A percentile compares a stretch with the other conserved stretches of the same genome.
These are phyloP conservation scores for Epichloe scottii DNA, from an alignment of 2,329 filamentous ascomycete genomes.

Conservation along the genomic window DNA sequence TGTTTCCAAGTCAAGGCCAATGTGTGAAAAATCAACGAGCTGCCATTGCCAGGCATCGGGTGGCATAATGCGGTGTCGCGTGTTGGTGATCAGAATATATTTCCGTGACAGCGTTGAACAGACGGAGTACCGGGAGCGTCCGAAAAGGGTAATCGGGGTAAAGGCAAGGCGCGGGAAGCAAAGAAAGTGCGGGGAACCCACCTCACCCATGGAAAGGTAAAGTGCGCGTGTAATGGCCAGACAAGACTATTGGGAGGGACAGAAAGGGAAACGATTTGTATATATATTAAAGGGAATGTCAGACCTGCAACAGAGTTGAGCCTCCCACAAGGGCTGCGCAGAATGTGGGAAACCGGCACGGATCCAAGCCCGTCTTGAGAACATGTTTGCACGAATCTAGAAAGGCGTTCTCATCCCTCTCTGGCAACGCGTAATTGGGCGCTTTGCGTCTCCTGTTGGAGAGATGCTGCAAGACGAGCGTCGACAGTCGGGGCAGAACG, in stretches of 20 bases:
- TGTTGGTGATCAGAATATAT: no score
- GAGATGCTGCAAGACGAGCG: slow-evolving; percentile 38
- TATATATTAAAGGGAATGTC: background rate
- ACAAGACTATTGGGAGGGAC: background rate
- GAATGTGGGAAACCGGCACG: slow-evolving; percentile 48
- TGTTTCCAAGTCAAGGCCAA: background rate
- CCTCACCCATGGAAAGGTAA: no score
- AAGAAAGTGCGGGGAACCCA: background rate
- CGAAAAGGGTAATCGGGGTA: background rate
- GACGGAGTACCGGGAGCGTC: background rate
- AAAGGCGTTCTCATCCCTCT: slow-evolving; percentile 20
- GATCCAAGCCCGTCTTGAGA: slow-evolving; percentile 38
- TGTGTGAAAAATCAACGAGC: background rate
- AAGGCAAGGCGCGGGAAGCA: background rate
- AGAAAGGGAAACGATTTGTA: background rate
- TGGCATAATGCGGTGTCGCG: no score
- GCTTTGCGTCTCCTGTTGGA: slow-evolving; percentile 22
- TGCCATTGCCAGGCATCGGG: no score
- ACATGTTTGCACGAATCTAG: slow-evolving; percentile 24
- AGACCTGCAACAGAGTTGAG: slow-evolving; percentile 46
- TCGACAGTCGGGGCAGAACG: slow-evolving; percentile 43
- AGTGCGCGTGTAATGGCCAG: background rate
- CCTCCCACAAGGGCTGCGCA: slow-evolving; percentile 49
- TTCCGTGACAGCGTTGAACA: background rate
- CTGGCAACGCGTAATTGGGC: slow-evolving; percentile 15